A percentile compares a stretch with the other conserved stretches of the same genome.
These are phyloP conservation scores for Cantharellus anzutake DNA, from an alignment of 768 basidiomycete genomes.

Conservation along the genomic window DNA sequence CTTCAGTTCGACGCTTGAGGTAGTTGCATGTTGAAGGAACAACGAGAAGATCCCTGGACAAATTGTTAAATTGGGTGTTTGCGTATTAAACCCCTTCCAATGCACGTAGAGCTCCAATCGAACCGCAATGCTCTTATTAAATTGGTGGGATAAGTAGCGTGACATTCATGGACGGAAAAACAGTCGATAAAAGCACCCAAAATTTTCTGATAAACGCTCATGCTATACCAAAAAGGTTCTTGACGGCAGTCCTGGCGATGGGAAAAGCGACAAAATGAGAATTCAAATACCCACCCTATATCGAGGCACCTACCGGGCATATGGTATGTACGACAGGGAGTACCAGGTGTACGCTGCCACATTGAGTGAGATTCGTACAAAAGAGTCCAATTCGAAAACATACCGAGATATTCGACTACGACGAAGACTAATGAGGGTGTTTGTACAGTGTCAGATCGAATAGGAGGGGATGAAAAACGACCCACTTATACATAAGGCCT, in stretches of 20 bases:
- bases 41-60: too few relatives aligned
- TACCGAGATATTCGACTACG: slow-evolving; percentile 83
- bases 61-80: too few relatives aligned
- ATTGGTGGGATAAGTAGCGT: too few relatives aligned
- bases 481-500: slow-evolving; percentile 11
- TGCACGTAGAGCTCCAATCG: too few relatives aligned
- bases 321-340: slow-evolving; percentile 55
- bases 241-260: slow-evolving; percentile 4
- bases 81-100: too few relatives aligned
- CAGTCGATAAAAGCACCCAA: too few relatives aligned
- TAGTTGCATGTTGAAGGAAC: too few relatives aligned
- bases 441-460: slow-evolving; percentile 3
- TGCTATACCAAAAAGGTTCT: slow-evolving; percentile 4
- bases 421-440: slow-evolving; percentile 48
- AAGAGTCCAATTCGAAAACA: slow-evolving; percentile 28
- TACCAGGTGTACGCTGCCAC: slow-evolving; percentile 12
- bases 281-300: not conserved
- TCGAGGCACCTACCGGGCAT: slow-evolving; percentile 26
- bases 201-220: not conserved
- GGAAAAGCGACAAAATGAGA: not conserved
- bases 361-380: not conserved
- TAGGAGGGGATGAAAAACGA: slow-evolving; percentile 1
- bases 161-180: too few relatives aligned
- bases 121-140: too few relatives aligned
- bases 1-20: too few relatives aligned